Base-by-base conservation (phyloP, 257 asterid species). In the Fraxinus excelsior region DNA sequence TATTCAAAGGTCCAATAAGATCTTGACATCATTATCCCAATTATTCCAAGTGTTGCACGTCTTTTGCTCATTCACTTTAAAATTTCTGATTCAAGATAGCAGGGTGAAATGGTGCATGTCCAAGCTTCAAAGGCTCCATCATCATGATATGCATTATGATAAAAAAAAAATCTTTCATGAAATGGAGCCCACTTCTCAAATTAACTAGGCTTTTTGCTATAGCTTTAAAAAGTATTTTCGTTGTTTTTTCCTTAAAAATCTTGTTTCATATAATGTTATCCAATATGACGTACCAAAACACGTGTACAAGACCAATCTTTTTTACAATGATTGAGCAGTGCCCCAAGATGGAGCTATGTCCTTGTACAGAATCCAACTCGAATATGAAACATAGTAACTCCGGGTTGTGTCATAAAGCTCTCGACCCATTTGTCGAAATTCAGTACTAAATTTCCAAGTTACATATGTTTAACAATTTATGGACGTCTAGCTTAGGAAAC, bases 401-500 rank as follows among this genome's bases (percentile, higher is more conserved):
- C 64, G 64, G 3, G 26, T 53, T 18, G 3, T 53, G 10, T 19
- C 64, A 2, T 18, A 53, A 19, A 53, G 56, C n/a, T 14, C 26
- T 53, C 64, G 12, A 53, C 64, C 64, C 64, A n/a, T 8, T 16
- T 0, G 64, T 53, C 64, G 26, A 53, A 53, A 7, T 53, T 53
- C 23, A n/a, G 64, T 53, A 19, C 64, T n/a, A 3, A 53, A n/a
- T 53, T n/a, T 53, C 26, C 26, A 19, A 53, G 11, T 6, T n/a
- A 53, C 26, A 6, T 53, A 19, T 53, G 26, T 19, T 19, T 19
- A n/a, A 53, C 64, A 53, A 19, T 19, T 18, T n/a, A 53, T 53
- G 26, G 23, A 13, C 31, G 7, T 5, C 26, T n/a, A 53, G 64
- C 10, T 46, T 80, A 79, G 71, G 89, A 81, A 65, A 75, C 71